Conservation (phyloP, 768 basidiomycete species). For the Tubosaeta sp. region DNA sequence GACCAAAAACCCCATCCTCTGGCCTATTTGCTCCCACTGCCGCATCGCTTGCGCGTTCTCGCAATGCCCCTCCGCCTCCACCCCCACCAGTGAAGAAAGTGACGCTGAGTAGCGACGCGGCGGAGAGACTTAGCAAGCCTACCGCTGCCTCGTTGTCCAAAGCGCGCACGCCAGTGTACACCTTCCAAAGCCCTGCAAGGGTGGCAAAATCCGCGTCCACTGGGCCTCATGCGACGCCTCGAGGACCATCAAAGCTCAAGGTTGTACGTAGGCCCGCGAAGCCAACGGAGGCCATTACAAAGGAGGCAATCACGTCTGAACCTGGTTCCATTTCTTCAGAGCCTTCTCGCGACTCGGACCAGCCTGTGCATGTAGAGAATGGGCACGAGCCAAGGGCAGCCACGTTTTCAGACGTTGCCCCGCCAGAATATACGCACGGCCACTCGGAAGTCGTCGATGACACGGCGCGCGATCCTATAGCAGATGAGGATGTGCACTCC, state of each 20-base stretch:
- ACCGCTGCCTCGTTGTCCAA: conserved; percentile 73
- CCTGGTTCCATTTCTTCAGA: conserved; percentile 27
- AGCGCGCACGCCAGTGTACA: conserved; percentile 37
- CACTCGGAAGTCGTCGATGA: conserved; percentile 13
- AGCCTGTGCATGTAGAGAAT: conserved; percentile 20
- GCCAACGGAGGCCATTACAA: conserved; percentile 19
- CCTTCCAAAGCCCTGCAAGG: conserved; percentile 16
- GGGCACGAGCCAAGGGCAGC: conserved; percentile 20
- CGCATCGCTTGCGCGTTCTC: conserved; percentile 69
- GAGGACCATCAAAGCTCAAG: conserved; percentile 27
- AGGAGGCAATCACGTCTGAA: conserved; percentile 13
- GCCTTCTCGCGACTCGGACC: conserved; percentile 17
- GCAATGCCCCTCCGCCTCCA: conserved; percentile 45
- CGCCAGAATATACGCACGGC: conserved; percentile 19
- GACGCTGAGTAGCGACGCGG: conserved; percentile 47
- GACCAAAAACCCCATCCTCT: conserved; percentile 60
- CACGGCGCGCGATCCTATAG: conserved; percentile 7
- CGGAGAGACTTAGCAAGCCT: conserved; percentile 76
- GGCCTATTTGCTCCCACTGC: conserved; percentile 81
- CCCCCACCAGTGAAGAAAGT: conserved; percentile 52
- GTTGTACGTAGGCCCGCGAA: conserved; percentile 25
- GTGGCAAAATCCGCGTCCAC: conserved; percentile 29
- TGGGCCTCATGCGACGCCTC: conserved; percentile 28
- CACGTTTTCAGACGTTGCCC: conserved; percentile 9
- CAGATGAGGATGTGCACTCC: conserved; percentile 4